Evolutionary conservation across 768 basidiomycete species (phyloP), one percentile per base, ranked within the genome.

Genomic region (Galerina marginata): DNA sequence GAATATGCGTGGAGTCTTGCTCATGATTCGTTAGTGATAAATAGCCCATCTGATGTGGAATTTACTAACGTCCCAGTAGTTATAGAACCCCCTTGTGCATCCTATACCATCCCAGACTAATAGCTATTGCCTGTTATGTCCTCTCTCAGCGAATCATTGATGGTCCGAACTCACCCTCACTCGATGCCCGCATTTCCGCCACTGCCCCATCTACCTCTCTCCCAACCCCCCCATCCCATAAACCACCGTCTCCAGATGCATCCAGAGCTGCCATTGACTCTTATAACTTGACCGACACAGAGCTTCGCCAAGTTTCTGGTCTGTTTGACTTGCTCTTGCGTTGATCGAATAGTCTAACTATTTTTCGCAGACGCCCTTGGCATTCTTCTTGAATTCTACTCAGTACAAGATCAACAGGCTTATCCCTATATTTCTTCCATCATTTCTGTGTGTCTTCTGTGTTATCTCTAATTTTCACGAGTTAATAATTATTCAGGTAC

Each of bases 1-100:
- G 92, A 93, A 68, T 88, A 85, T 68, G 87, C 91, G 11, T 95
- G 92, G 93, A 91, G 90, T 62, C 79, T 95, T 52, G 89, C 92
- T 12, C 91, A 93, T 74, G 93, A 95, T 77, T 92, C 93, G 93
- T 94, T 59, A 74, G 81, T 83, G 38, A 43, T 12, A 50, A 51
- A 10, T 15, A 58, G 50, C 15, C 20, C 11, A 51, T 48, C 43
- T 47, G n/a, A 39, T 40, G 37, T 62, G 49, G 60, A 52, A 33
- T 33, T 10, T 66, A 53, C 46, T 11, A 44, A 53, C 53, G n/a
- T 63, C 46, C 26, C 23, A 58, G 44, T 68, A 93, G 93, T 54
- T 92, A 88, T 73, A 84, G 93, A 64, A 93, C 90, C 3, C 91
- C 92, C 3, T 74, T 93, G 20, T 93, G 92, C 70, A 68, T 93